Evolutionary conservation across 257 asterid species (phyloP).

Genomic region (Gentiana macrophylla): DNA sequence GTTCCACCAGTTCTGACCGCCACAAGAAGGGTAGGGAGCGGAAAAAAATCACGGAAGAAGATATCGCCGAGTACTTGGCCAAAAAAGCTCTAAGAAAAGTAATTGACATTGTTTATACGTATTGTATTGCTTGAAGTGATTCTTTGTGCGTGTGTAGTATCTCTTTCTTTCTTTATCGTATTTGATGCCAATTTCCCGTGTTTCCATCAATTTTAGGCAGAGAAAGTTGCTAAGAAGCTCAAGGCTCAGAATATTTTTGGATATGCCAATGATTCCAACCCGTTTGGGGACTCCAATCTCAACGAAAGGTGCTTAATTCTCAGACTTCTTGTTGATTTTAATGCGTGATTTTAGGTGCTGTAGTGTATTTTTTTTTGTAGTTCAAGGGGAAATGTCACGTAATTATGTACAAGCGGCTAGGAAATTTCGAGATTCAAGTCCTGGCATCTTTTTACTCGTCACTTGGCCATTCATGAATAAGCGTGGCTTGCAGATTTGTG

Average conservation of each 20-base stretch:
- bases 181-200: constrained; percentile 1
- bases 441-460: too few relatives aligned
- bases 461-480: too few relatives aligned
- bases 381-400: too few relatives aligned
- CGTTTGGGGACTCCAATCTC: constrained; percentile 89
- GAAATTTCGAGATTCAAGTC: too few relatives aligned
- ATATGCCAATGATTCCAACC: constrained; percentile 86
- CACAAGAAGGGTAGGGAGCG: constrained; percentile 26
- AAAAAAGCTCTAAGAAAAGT: constrained; percentile 65
- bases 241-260: constrained; percentile 58
- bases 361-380: too few relatives aligned
- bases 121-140: neutral
- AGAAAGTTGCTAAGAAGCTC: constrained; percentile 67
- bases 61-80: constrained; percentile 47
- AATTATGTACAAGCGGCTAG: too few relatives aligned
- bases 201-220: constrained; percentile 28
- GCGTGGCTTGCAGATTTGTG: constrained; percentile 47
- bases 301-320: constrained; percentile 43
- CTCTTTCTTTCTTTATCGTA: neutral
- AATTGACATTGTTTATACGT: neutral
- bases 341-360: neutral
- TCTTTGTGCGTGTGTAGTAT: neutral
- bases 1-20: constrained; percentile 7
- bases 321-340: neutral
- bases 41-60: constrained; percentile 55